These are phyloP conservation scores for Chlamydomonas reinhardtii DNA, from an alignment of 163 green algal genomes.

Conservation along the genomic window DNA sequence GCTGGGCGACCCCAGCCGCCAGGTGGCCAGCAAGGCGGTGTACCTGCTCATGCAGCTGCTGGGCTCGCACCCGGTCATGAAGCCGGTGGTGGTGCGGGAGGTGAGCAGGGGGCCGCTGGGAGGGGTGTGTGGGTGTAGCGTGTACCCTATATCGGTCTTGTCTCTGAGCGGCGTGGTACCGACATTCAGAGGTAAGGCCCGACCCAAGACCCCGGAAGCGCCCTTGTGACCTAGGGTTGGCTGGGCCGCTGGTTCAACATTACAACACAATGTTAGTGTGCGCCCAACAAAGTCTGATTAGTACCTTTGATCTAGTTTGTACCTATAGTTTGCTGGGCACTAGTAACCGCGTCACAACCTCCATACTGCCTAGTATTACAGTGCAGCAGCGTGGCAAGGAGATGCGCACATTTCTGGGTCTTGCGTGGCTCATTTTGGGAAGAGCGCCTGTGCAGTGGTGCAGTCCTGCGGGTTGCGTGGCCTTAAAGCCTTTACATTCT, in stretches of 20 bases:
- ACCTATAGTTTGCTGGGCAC: neutral
- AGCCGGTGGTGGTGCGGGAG: constrained; percentile 86
- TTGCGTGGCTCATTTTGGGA: neutral
- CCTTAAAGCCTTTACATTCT: neutral
- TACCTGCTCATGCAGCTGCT: constrained; percentile 91
- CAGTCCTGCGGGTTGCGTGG: neutral
- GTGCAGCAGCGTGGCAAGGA: constrained; percentile 56
- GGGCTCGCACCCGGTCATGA: constrained; percentile 92
- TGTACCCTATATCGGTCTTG: too few species aligned
- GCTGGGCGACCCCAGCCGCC: constrained; percentile 41
- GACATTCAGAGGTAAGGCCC: neutral
- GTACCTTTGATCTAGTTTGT: neutral
- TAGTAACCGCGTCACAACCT: constrained; percentile 57
- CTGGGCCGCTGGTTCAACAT: too few species aligned
- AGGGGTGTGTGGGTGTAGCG: too few species aligned
- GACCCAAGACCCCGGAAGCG: too few species aligned
- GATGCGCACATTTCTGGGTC: neutral
- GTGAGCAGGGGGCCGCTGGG: constrained; percentile 58
- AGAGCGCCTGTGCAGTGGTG: neutral
- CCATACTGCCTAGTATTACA: constrained; percentile 38
- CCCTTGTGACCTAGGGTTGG: too few species aligned
- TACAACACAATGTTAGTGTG: too few species aligned
- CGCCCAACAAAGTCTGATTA: too few species aligned
- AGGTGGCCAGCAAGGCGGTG: constrained; percentile 87
- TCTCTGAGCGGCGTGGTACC: constrained; percentile 22